Evolutionary conservation across 371 early-diverging fungal species (phyloP).

Genomic region (Basidiobolus meristosporus): DNA sequence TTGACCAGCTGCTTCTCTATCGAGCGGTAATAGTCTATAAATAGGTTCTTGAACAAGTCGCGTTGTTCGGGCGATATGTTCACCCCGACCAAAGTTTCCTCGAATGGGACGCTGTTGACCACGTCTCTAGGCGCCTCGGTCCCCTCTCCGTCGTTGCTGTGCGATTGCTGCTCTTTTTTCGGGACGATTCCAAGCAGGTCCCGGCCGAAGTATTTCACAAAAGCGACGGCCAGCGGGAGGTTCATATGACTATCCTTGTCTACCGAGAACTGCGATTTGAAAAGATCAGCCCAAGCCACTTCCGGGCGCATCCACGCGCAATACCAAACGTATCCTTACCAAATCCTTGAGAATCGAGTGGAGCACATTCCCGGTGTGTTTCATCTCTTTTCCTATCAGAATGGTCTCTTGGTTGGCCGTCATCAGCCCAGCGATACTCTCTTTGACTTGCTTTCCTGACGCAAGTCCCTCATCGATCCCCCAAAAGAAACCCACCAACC

Average conservation of each 20-base stretch:
- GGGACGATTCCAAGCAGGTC: slow-evolving; percentile 26
- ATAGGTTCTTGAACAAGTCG: slow-evolving; percentile 23
- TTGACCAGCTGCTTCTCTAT: slow-evolving; percentile 40
- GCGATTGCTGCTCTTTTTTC: slow-evolving; percentile 22
- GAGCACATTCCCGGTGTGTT: neutral
- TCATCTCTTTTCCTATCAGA: neutral
- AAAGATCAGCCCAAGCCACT: neutral
- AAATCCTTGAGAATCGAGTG: slow-evolving; percentile 11
- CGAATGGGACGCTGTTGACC: slow-evolving; percentile 3
- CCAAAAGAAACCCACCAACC: slow-evolving; percentile 60
- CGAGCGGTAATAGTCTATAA: slow-evolving; percentile 45
- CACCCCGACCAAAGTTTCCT: slow-evolving; percentile 6
- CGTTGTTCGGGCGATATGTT: slow-evolving; percentile 24
- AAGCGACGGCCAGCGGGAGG: slow-evolving; percentile 51
- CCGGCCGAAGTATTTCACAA: slow-evolving; percentile 47
- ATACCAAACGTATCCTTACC: slow-evolving; percentile 2
- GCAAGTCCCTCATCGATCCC: slow-evolving; percentile 35
- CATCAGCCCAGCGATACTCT: slow-evolving; percentile 1
- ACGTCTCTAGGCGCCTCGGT: slow-evolving; percentile 5
- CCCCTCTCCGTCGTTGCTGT: slow-evolving; percentile 11
- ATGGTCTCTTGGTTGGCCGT: neutral
- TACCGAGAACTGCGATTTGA: slow-evolving; percentile 12
- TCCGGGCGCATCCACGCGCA: neutral
- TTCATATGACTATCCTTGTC: slow-evolving; percentile 42
- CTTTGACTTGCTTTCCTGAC: neutral